Evolutionary conservation across 441 rosid species (phyloP).

Genomic region (Pelargonium fulgidum): DNA sequence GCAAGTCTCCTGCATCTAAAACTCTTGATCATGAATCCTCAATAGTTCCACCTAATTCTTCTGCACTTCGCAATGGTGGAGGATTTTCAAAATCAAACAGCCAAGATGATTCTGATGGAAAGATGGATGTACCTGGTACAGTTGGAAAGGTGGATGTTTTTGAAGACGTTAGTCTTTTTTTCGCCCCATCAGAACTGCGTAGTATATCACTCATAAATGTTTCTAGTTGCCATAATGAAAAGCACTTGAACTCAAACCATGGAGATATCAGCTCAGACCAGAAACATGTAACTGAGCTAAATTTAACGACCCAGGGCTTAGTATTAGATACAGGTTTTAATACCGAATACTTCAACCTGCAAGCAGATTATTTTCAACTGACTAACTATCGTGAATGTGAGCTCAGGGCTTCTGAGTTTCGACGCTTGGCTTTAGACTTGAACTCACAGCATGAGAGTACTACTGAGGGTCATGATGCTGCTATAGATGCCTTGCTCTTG

Average conservation of each 20-base stretch:
- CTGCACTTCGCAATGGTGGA: slow-evolving; percentile 27
- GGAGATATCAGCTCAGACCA: slow-evolving; percentile 36
- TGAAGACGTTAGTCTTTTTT: slow-evolving; percentile 56
- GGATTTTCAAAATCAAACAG: slow-evolving; percentile 31
- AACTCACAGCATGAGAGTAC: slow-evolving; percentile 46
- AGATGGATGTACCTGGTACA: slow-evolving; percentile 42
- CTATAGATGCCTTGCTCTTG: slow-evolving; percentile 75
- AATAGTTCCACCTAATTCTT: slow-evolving; percentile 20
- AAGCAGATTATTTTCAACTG: slow-evolving; percentile 62
- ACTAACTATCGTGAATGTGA: slow-evolving; percentile 61
- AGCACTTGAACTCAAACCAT: slow-evolving; percentile 25
- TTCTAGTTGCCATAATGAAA: slow-evolving; percentile 31
- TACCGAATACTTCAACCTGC: slow-evolving; percentile 58
- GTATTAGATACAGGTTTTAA: slow-evolving; percentile 48
- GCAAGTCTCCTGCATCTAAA: slow-evolving; percentile 44
- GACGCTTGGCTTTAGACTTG: slow-evolving; percentile 65
- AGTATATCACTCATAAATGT: slow-evolving; percentile 39
- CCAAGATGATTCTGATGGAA: slow-evolving; percentile 50
- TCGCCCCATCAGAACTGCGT: slow-evolving; percentile 61
- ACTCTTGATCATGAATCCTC: slow-evolving; percentile 38
- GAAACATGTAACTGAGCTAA: slow-evolving; percentile 31
- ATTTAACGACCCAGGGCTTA: slow-evolving; percentile 30
- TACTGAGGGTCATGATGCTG: slow-evolving; percentile 70
- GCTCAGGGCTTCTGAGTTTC: slow-evolving; percentile 75
- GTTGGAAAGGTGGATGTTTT: slow-evolving; percentile 41